Evolutionary conservation across 495 filamentous ascomycete species (phyloP), one percentile per base, ranked within the genome.

Genomic region (Aspergillus coremiiformis): DNA sequence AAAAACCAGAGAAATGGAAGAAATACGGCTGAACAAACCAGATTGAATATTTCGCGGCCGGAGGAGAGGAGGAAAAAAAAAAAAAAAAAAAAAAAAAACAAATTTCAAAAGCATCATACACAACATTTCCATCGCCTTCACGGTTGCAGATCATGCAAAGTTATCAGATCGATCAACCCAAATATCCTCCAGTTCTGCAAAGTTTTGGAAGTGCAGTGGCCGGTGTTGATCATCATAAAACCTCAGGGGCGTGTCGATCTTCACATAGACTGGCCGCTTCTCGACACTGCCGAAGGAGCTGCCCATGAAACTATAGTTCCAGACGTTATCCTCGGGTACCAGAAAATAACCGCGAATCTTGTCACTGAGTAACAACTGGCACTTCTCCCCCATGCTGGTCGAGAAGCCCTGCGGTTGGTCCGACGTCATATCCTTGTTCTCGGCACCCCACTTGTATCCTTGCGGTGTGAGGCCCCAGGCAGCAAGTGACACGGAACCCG

Each of bases 301-400:
- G 33, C 93, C 93, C 84, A 96, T 91, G 75, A 97, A 97, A 66
- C 86, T 93, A 68, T 95, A 99, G 69, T 99, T 99, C 94, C 94
- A 99, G 21, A 87, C 77, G 41, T 84, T 84, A 26, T 84, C 84
- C 54, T 97, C 94, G 12, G 94, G 94, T 14, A 96, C 89, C 53
- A 99, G 71, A 81, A 97, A 97, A 71, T 89, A 96, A 22, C 94
- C 94, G 59, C 86, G 81, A 58, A 96, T 92, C 67, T 86, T 87
- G 66, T 96, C 91, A 59, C 85, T 90, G 51, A 99, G 78, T 41
- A 97, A 73, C 41, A 99, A 68, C 72, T 97, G 93, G 53, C 91
- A 90, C 74, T 97, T 97, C 71, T 94, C 85, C 49, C 90, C 93
- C 85, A 96, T 94, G 46, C 76, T 81, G 32, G 89, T 94, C 33